Conservation (phyloP, 495 filamentous ascomycete genomes). For the Talaromyces ruber region DNA sequence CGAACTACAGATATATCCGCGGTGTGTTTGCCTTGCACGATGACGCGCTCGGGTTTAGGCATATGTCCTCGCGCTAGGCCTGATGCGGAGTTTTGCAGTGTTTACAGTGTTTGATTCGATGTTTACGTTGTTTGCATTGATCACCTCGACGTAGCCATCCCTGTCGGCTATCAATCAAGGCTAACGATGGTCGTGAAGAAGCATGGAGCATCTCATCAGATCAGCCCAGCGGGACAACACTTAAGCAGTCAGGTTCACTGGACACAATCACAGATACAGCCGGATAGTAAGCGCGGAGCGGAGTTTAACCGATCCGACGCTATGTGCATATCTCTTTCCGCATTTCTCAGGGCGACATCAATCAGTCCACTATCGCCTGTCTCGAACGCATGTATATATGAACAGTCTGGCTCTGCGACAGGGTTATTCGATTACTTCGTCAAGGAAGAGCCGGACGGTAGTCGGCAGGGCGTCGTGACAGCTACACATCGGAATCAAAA, state of each 20-base stretch:
- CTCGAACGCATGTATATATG: no score
- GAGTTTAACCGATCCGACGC: background rate
- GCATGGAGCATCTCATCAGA: no score
- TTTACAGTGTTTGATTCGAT: constrained; percentile 3
- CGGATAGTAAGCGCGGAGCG: background rate
- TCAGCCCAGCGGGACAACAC: no score
- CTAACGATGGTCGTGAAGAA: no score
- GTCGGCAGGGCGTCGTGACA: background rate
- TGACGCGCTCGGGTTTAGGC: background rate
- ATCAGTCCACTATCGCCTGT: no score
- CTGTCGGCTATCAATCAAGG: background rate
- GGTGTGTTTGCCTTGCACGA: background rate
- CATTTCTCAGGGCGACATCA: background rate
- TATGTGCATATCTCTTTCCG: background rate
- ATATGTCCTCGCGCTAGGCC: background rate
- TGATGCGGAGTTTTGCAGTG: constrained; percentile 4
- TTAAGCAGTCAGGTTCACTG: no score
- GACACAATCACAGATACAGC: no score
- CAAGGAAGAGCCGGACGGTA: background rate
- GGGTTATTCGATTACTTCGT: no score
- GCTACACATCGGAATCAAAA: background rate
- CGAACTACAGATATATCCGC: background rate
- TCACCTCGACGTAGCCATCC: background rate
- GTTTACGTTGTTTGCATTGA: background rate
- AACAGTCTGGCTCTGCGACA: background rate